Evolutionary conservation across 495 filamentous ascomycete species (phyloP), one percentile per base, ranked within the genome.

Genomic region (Penicillium cataractarum): DNA sequence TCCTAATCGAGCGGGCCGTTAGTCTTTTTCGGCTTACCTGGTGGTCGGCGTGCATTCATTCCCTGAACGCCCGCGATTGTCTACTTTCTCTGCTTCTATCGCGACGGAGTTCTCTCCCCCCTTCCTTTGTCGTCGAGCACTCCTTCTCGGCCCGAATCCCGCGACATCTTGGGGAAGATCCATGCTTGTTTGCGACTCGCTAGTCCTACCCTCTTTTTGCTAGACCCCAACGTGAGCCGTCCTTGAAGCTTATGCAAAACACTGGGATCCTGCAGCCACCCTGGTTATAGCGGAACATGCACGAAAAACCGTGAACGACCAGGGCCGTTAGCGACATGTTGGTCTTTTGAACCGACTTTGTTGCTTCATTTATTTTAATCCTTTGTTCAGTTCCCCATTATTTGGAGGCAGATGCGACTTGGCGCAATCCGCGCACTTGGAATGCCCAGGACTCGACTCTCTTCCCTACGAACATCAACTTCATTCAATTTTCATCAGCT

Each of bases 211-310:
- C 55, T 24, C 15, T 65, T 48, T 57, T 59, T 32, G 51, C 57
- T 17, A 37, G 53, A 8, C 15, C n/a, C 49, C 22, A 49, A 31
- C 27, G 49, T 19, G 42, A 55, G 53, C 35, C 48, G 42, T 54
- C 51, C n/a, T 68, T 60, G 46, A 72, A 66, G 57, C 65, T 62
- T 55, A 54, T 66, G 67, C 57, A 65, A 65, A 61, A 64, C 58
- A 65, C 66, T 74, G 61, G 66, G 67, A 74, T 72, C 68, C 62
- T 63, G 71, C 71, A 73, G 71, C 66, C 61, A 68, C 64, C 71
- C 49, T 67, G 71, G 71, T 71, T 60, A 76, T 75, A 67, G 64
- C 65, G 21, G 61, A 68, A 70, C 57, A 69, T 73, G 69, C 65
- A 65, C 66, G 58, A 44, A 64, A 21, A 17, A 66, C 60, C 49